These are phyloP conservation scores for Cinnamomum micranthum DNA, from an alignment of 164 flowering plant genomes.

Conservation along the genomic window DNA sequence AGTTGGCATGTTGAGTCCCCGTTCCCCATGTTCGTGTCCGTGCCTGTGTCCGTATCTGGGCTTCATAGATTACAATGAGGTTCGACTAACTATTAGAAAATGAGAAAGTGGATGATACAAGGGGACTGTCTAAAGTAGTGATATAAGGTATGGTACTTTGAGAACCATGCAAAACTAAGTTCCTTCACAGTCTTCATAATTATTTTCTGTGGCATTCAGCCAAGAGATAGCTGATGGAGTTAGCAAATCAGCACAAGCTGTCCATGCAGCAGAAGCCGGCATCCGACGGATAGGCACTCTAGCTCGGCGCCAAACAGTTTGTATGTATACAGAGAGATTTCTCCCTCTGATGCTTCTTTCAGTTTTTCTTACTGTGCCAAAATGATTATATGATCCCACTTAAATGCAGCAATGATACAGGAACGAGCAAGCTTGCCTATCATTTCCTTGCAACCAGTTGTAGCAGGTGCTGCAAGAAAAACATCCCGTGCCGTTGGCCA, in stretches of 20 bases:
- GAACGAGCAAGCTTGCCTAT: constrained; percentile 79
- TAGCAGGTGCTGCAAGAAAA: constrained; percentile 85
- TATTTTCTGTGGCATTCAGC: constrained; percentile 34
- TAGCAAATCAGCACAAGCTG: constrained; percentile 75
- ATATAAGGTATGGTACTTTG: too few species aligned
- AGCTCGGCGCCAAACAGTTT: constrained; percentile 71
- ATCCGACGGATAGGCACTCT: constrained; percentile 64
- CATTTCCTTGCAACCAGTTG: constrained; percentile 74
- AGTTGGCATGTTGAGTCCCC: too few species aligned
- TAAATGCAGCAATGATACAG: constrained; percentile 67
- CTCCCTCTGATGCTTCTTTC: not conserved
- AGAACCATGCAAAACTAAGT: too few species aligned
- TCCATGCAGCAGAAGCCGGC: constrained; percentile 90
- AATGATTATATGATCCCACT: not conserved
- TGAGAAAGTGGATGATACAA: too few species aligned
- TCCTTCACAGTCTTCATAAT: too few species aligned
- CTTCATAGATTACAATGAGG: too few species aligned
- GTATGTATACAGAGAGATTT: constrained; percentile 34
- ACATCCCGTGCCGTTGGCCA: constrained; percentile 75
- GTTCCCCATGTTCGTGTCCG: too few species aligned
- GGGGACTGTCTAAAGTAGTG: too few species aligned
- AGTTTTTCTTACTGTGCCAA: not conserved
- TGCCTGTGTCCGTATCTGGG: too few species aligned
- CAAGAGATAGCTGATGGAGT: constrained; percentile 92
- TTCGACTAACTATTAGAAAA: too few species aligned